Conservation (phyloP, 495 filamentous ascomycete genomes). For the Hyaloscypha hepaticicola region DNA sequence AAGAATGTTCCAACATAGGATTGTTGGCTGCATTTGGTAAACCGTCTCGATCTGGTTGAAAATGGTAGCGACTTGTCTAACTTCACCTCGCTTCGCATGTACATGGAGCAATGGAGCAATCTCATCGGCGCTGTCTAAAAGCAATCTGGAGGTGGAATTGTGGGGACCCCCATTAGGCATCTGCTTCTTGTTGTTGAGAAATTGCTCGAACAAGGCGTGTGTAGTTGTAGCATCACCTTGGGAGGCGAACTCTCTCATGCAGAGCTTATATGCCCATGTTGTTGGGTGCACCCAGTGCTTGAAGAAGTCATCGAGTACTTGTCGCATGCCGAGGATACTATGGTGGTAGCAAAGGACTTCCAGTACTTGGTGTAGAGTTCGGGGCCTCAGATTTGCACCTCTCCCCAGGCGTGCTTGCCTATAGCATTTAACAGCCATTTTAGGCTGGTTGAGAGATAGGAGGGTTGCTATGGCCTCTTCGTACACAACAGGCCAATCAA, state of each 20-base stretch:
- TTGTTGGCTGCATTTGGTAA: slow-evolving; percentile 53
- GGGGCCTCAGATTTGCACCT: slow-evolving; percentile 29
- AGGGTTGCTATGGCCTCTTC: slow-evolving; percentile 12
- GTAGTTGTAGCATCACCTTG: slow-evolving; percentile 52
- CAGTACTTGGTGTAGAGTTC: slow-evolving; percentile 40
- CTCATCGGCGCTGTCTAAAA: slow-evolving; percentile 6
- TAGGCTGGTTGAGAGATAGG: neutral
- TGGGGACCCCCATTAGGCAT: neutral
- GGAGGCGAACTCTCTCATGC: slow-evolving; percentile 51
- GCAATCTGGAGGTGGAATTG: neutral
- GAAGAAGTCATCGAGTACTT: slow-evolving; percentile 56
- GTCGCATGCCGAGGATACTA: slow-evolving; percentile 44
- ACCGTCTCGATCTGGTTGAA: slow-evolving; percentile 57
- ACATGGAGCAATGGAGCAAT: slow-evolving; percentile 58
- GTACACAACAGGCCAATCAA: slow-evolving; percentile 7
- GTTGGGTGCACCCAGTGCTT: slow-evolving; percentile 38
- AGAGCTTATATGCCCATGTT: slow-evolving; percentile 45
- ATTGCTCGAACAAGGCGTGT: slow-evolving; percentile 51
- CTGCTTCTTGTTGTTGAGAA: neutral
- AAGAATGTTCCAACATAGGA: slow-evolving; percentile 70
- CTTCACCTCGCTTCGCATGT: slow-evolving; percentile 63
- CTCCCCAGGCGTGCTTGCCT: slow-evolving; percentile 27
- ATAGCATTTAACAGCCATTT: slow-evolving; percentile 27
- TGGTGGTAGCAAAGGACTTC: slow-evolving; percentile 41
- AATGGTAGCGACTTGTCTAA: slow-evolving; percentile 51